Base-by-base conservation (phyloP, 331 rosid genomes). In the Acacia pycnantha region DNA sequence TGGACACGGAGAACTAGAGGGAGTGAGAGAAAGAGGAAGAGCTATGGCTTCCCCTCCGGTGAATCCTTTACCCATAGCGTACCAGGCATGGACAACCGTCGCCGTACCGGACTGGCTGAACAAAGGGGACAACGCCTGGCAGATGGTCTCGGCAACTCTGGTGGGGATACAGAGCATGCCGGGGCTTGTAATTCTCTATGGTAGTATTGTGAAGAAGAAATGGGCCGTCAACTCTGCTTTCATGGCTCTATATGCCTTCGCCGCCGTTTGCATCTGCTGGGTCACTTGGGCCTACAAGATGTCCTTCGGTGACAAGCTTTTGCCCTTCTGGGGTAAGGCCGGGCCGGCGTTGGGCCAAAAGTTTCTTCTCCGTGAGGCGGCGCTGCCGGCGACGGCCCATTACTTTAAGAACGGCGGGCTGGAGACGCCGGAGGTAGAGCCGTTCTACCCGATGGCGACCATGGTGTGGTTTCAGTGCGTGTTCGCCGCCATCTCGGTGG, bases 51-150 rank as follows among this genome's bases (percentile, higher is more conserved):
- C 75, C 51, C 76, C 88, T 67, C 83, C 87, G 0, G 83, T 74
- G 68, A 77, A 79, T 61, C 43, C 82, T 0, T 40, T 86, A 18
- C 86, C 89, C 0, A 2, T 75, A 40, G 93, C 95, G 6, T 91
- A 91, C 76, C 47, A 22, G 12, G 84, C 88, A 56, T 82, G 82
- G 68, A 70, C 84, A 9, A 79, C 77, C 13, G 9, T 16, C 6
- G 89, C 90, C 1, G 92, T 88, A 3, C 97, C 92, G 0, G 88
- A 47, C 0, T 92, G 97, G 97, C 54, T 92, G 54, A 89, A 92
- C 91, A 92, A 92, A 76, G 97, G 97, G 26, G 94, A 92, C 88
- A 92, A 92, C 90, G 68, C 94, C 61, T 92, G 94, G 97, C 94
- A 92, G 79, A 87, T 92, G 97, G 16, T 83, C 4, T 50, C 94